Base-by-base conservation (phyloP, 1,139 yeast genomes). In the Diutina catenulata region DNA sequence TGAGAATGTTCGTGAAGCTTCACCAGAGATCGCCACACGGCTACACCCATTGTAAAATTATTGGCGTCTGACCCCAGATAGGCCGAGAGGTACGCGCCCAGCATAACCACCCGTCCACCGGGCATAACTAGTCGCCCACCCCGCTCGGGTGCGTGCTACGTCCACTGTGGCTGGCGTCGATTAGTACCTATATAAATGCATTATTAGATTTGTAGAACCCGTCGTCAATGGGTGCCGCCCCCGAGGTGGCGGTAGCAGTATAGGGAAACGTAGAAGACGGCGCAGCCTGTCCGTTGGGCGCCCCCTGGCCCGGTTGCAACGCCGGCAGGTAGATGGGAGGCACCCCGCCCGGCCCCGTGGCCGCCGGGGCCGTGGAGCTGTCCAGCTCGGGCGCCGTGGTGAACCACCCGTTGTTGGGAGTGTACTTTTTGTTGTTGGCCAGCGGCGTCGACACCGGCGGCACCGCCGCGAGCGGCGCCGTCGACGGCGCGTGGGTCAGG, bases 371-470 rank as follows among this genome's bases (percentile, higher is more conserved):
- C 3, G 8, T 14, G 22, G 19, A 22, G 24, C 19, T 15, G 16
- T 10, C 24, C 29, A 27, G 29, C 18, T 9, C 16, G 4, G 13
- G 18, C 16, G 24, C 5, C 5, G 33, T 24, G 5, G 33, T 29
- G 24, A 20, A 29, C 33, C 33, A 29, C n/a, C 33, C 33, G 11
- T 29, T 29, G 3, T 24, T n/a, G 16, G 33, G 33, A 24, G 33
- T 24, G 24, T 24, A 29, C 15, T 24, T 11, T n/a, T 29, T 29
- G 5, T n/a, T 11, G 16, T 29, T 11, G 14, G 33, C 24, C 33
- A 29, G 33, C n/a, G 33, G 33, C 15, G 33, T 29, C 24, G 16
- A 7, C 33, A 29, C 33, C 24, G 14, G 33, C 11, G 33, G 21
- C 19, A 20, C 20, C 29, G 6, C 18, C 29, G 6, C 18, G 18